Evolutionary conservation across 768 basidiomycete genomes (phyloP).

Genomic region (Kwoniella heveanensis): DNA sequence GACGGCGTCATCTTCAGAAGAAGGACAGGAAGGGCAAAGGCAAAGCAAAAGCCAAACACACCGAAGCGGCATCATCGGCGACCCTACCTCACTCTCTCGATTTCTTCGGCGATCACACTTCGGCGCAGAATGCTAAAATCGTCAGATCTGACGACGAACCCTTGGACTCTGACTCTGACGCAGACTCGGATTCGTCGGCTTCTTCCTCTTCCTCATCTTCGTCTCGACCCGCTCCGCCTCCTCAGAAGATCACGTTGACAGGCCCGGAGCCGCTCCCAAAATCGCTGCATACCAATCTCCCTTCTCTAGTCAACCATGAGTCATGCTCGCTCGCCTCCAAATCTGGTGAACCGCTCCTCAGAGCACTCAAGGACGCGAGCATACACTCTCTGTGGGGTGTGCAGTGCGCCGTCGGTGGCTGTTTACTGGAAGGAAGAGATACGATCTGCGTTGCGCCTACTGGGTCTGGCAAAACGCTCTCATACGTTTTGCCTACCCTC

Average conservation of each 20-base stretch:
- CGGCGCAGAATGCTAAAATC: conserved; percentile 55
- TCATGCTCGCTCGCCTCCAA: conserved; percentile 22
- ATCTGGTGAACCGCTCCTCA: conserved; percentile 26
- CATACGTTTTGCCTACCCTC: conserved; percentile 84
- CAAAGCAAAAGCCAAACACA: conserved; percentile 8
- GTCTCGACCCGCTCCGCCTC: conserved; percentile 39
- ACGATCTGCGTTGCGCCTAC: conserved; percentile 94
- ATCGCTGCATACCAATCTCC: conserved; percentile 45
- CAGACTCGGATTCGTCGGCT: conserved; percentile 22
- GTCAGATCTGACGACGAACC: conserved; percentile 43
- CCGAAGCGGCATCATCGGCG: neutral
- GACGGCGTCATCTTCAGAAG: conserved; percentile 21
- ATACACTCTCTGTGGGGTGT: conserved; percentile 51
- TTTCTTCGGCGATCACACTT: conserved; percentile 78
- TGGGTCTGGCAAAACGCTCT: conserved; percentile 93
- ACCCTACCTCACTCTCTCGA: conserved; percentile 71
- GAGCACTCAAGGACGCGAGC: conserved; percentile 31
- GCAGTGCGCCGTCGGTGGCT: conserved; percentile 46
- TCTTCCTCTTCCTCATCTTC: conserved; percentile 32
- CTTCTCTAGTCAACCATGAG: conserved; percentile 35
- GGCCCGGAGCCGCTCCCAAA: conserved; percentile 48
- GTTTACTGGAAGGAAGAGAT: conserved; percentile 63
- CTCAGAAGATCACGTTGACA: conserved; percentile 52
- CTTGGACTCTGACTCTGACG: conserved; percentile 20
- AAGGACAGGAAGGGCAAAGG: conserved; percentile 41